Evolutionary conservation across 1,284 basidiomycete genomes (phyloP).

Genomic region (Austroboletus novae-zelandiae): DNA sequence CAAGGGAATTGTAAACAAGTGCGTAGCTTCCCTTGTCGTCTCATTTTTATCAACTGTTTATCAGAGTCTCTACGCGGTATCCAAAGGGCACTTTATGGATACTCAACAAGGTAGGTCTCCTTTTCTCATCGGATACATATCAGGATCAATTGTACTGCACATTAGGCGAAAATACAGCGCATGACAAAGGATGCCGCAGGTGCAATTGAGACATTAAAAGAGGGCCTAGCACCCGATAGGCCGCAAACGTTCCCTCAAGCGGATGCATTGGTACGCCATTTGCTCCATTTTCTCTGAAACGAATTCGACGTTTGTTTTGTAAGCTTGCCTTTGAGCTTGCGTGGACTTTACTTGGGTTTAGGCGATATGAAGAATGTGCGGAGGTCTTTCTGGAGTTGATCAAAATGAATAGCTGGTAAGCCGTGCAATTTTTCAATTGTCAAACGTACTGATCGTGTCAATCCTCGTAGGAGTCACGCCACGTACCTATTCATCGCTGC

Average conservation of each 20-base stretch:
- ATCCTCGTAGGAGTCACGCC: constrained; percentile 58
- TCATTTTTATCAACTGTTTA: background rate
- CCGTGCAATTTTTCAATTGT: constrained; percentile 2
- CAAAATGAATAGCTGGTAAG: constrained; percentile 66
- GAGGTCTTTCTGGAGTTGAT: constrained; percentile 63
- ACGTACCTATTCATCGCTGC: constrained; percentile 76
- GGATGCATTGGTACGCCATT: constrained; percentile 54
- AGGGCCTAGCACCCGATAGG: constrained; percentile 53
- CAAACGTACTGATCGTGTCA: background rate
- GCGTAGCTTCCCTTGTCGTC: constrained; percentile 14
- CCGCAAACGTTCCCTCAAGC: constrained; percentile 62
- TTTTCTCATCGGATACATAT: background rate
- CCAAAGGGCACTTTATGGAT: constrained; percentile 74
- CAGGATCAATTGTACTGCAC: background rate
- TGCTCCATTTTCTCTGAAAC: background rate
- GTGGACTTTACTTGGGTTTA: constrained; percentile 67
- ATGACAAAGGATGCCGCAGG: constrained; percentile 62
- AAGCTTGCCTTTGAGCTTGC: constrained; percentile 75
- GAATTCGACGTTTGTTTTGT: background rate
- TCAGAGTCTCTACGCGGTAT: constrained; percentile 53
- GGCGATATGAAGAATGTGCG: constrained; percentile 64
- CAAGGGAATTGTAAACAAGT: constrained; percentile 60
- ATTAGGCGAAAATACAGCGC: constrained; percentile 71
- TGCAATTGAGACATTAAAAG: constrained; percentile 60
- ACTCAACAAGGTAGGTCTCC: constrained; percentile 54